Percentiles rank a stretch among this genome's conserved stretches.
Conservation (phyloP, 164 flowering plant genomes). For the Cinnamomum micranthum region DNA sequence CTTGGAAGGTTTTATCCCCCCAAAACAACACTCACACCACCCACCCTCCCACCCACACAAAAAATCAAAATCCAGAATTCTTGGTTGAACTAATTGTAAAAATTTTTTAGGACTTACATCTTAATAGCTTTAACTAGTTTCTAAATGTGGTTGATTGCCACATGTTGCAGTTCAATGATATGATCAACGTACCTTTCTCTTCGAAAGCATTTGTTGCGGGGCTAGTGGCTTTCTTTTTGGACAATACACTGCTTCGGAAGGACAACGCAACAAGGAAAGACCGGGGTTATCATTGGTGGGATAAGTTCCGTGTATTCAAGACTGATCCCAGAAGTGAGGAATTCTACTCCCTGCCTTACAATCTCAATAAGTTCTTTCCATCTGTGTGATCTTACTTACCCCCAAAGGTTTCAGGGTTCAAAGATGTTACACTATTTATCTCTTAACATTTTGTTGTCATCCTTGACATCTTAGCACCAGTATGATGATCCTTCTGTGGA, state of each 20-base stretch:
- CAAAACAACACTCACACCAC: too few species aligned
- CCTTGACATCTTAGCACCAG: too few species aligned
- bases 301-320: conserved; percentile 74
- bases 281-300: conserved; percentile 97
- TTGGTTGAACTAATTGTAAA: too few species aligned
- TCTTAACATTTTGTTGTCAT: too few species aligned
- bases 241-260: conserved; percentile 62
- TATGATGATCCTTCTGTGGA: too few species aligned
- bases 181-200: conserved; percentile 76
- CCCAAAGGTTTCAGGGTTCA: neutral
- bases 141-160: neutral
- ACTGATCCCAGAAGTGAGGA: conserved; percentile 82
- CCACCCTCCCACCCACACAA: too few species aligned
- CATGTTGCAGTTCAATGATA: conserved; percentile 81
- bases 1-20: too few species aligned
- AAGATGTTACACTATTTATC: too few species aligned
- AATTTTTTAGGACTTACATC: neutral
- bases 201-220: conserved; percentile 94
- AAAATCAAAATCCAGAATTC: too few species aligned
- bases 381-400: conserved; percentile 45
- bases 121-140: too few species aligned
- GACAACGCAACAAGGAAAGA: conserved; percentile 68
- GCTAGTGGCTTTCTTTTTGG: conserved; percentile 64
- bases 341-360: conserved; percentile 88
- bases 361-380: conserved; percentile 92